These are phyloP conservation scores for Pichia occidentalis DNA, from an alignment of 805 yeast genomes.

Conservation along the genomic window DNA sequence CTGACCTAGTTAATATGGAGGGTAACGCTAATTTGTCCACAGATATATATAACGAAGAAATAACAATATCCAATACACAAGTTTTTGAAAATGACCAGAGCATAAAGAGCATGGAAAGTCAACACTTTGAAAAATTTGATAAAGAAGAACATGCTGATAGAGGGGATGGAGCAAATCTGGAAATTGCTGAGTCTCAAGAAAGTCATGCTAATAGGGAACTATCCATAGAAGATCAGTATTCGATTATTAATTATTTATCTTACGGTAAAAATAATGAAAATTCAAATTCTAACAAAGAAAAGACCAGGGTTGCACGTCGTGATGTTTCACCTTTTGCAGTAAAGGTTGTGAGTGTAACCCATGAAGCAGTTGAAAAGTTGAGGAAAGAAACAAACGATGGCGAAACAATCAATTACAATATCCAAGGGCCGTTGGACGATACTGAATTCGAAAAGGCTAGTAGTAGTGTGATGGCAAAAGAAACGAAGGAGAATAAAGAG, in stretches of 20 bases:
- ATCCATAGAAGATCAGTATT: not conserved
- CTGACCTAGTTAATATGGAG: not conserved
- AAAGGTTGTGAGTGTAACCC: conserved; percentile 22
- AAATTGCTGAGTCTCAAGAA: not conserved
- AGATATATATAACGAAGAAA: too few species aligned
- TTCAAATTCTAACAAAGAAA: conserved; percentile 26
- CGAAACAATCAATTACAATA: conserved; percentile 16
- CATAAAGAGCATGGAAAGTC: too few species aligned
- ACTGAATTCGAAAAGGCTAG: conserved; percentile 11
- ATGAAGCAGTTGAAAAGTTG: conserved; percentile 18
- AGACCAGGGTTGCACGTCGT: conserved; percentile 41
- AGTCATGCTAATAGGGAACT: not conserved
- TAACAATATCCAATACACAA: too few species aligned
- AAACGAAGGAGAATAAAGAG: conserved; percentile 15
- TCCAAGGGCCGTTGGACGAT: conserved; percentile 11
- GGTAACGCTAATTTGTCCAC: too few species aligned
- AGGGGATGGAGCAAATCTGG: too few species aligned
- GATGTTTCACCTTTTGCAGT: conserved; percentile 36
- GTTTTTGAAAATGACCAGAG: too few species aligned
- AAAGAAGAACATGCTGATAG: too few species aligned
- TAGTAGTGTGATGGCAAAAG: conserved; percentile 7
- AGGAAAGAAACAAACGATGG: conserved; percentile 23
- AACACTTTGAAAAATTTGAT: too few species aligned
- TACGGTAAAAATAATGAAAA: conserved; percentile 13
- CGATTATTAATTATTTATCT: conserved; percentile 4